Evolutionary conservation across 768 basidiomycete genomes (phyloP), one percentile per base, ranked within the genome.

Genomic region (Lactarius trivialis): DNA sequence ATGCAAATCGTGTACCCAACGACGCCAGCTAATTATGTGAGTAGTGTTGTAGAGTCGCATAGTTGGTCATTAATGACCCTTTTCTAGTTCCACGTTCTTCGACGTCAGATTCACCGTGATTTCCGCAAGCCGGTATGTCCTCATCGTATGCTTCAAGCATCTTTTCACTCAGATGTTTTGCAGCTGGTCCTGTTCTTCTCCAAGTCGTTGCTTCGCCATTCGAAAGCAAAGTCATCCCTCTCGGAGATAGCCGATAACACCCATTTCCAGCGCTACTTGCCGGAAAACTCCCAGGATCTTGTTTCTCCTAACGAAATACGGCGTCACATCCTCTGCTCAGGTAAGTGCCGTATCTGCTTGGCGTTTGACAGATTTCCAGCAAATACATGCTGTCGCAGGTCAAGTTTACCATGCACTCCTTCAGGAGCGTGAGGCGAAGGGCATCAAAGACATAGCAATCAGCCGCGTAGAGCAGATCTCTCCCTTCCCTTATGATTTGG

Each of bases 1-100:
- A 93, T 98, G 92, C 97, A 98, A 76, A 89, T 99, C 67, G 93
- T 96, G 32, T 98, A 98, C 76, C 91, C 94, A 5, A 94, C 94
- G 28, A 96, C 96, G 0, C 95, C 97, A 8, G 90, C 94, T 55
- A 98, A 96, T 80, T 96, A 96, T 74, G 87, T 89, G 71, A 66
- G 81, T 72, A 28, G 19, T 8, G 4, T 19, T 41, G 30, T 36
- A n/a, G 36, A 59, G 52, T 48, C 19, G 19, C 21, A 56, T 65
- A 48, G 65, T 51, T 41, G 64, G 53, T 61, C 60, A 57, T 55
- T 64, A 55, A 66, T 53, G 19, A 26, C n/a, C 15, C 36, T 39
- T 32, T 30, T 61, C 65, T 68, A 88, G 86, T 97, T 93, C 91
- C 95, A 96, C 71, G 92, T 96, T 62, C 88, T 98, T 54, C 92